These are phyloP conservation scores for Pythium rhizo-oryzae DNA, from an alignment of 352 stramenopile genomes.

Conservation along the genomic window DNA sequence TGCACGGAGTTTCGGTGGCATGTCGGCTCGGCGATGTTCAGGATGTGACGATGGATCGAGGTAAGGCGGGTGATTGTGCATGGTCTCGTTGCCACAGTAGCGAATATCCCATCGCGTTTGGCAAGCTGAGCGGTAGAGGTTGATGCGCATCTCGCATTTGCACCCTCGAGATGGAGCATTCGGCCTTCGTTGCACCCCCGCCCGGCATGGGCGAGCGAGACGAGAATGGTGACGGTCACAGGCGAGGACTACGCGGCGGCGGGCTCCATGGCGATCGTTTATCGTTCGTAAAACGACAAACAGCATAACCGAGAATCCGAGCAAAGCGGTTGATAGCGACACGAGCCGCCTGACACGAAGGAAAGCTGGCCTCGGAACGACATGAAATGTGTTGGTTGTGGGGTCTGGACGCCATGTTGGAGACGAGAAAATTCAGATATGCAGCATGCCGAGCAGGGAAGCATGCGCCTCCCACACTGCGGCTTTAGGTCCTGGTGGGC, in stretches of 20 bases:
- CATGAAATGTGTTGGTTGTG: not conserved
- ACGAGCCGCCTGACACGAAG: not conserved
- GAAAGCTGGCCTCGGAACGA: not conserved
- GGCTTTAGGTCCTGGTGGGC: no score
- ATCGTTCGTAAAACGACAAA: not conserved
- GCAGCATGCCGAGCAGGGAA: no score
- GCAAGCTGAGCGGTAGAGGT: not conserved
- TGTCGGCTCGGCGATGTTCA: not conserved
- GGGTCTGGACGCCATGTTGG: not conserved
- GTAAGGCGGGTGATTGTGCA: not conserved
- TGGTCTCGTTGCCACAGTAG: not conserved
- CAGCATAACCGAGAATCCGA: not conserved
- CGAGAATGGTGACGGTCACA: not conserved
- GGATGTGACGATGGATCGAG: conserved; percentile 1
- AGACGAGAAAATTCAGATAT: not conserved
- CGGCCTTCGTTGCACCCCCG: not conserved
- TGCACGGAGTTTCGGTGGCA: not conserved
- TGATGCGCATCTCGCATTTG: not conserved
- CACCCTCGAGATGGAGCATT: not conserved
- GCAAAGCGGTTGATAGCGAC: not conserved
- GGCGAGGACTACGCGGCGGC: not conserved
- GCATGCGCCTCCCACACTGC: no score
- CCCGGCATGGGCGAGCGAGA: not conserved
- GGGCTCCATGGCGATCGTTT: not conserved
- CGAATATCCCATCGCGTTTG: not conserved